Conservation (phyloP, 2,329 filamentous ascomycete species). For the Mariannaea sp. region DNA sequence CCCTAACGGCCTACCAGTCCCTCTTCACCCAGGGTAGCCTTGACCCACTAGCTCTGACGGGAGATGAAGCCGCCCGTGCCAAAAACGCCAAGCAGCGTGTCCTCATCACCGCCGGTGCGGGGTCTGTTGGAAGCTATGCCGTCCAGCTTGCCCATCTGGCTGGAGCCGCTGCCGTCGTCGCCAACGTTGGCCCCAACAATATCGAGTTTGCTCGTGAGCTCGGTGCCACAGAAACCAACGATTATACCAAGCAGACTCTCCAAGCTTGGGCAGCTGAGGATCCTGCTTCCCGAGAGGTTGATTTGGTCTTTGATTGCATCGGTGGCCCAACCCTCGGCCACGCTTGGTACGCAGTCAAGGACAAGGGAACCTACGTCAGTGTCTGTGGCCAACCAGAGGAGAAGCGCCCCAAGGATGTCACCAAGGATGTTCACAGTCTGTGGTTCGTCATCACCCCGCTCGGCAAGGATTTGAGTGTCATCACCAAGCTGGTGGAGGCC, state of each 20-base stretch:
- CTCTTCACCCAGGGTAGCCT: constrained; percentile 34
- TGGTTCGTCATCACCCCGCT: constrained; percentile 27
- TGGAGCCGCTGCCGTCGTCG: constrained; percentile 1
- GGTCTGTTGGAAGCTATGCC: constrained; percentile 22
- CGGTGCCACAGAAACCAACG: constrained; percentile 19
- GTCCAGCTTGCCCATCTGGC: constrained; percentile 22
- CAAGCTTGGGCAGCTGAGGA: constrained; percentile 19
- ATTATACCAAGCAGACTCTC: constrained; percentile 25
- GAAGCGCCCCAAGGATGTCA: constrained; percentile 16
- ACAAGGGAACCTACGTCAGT: constrained; percentile 18
- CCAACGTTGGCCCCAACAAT: constrained; percentile 14
- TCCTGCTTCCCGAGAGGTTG: constrained; percentile 3
- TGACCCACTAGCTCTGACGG: not conserved
- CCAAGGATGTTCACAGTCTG: constrained; percentile 1
- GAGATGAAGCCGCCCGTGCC: not conserved
- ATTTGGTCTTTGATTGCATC: constrained; percentile 27
- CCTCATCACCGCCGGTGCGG: constrained; percentile 20
- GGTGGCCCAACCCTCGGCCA: constrained; percentile 16
- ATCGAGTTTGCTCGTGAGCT: constrained; percentile 5
- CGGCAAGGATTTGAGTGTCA: constrained; percentile 19
- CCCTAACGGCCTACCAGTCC: constrained; percentile 48
- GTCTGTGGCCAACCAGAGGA: constrained; percentile 20
- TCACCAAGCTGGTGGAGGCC: constrained; percentile 20
- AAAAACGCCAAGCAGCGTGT: constrained; percentile 13
- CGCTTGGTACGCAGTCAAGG: constrained; percentile 22